phyloP scores from a whole-genome alignment of 768 basidiomycete species.

The Amanita brunnescens region DNA sequence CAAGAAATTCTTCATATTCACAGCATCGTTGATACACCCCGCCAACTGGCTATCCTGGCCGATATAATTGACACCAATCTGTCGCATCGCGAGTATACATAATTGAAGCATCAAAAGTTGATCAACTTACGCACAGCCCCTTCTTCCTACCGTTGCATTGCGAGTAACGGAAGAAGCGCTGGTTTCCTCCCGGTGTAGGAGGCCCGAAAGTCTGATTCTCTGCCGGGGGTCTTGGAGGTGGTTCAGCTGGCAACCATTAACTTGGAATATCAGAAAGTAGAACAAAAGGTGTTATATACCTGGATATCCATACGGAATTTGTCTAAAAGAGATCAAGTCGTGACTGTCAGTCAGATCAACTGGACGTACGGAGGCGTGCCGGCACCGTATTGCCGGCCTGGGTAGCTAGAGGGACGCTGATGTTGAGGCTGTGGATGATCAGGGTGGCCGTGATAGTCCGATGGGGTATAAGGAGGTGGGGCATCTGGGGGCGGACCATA shows the following conservation, averaged over 20 bases:
- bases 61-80: slow-evolving; percentile 89
- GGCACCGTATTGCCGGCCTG: slow-evolving; percentile 7
- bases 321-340: slow-evolving; percentile 9
- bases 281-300: not conserved
- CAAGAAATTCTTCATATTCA: slow-evolving; percentile 74
- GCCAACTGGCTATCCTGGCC: slow-evolving; percentile 56
- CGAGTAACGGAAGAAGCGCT: slow-evolving; percentile 75
- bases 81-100: slow-evolving; percentile 2
- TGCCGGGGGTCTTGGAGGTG: slow-evolving; percentile 46
- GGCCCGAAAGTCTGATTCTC: slow-evolving; percentile 58
- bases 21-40: slow-evolving; percentile 91
- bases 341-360: slow-evolving; percentile 9
- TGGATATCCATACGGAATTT: slow-evolving; percentile 12
- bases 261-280: not conserved
- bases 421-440: too few relatives aligned
- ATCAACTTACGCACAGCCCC: slow-evolving; percentile 65
- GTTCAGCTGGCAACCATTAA: slow-evolving; percentile 17
- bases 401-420: too few relatives aligned
- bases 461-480: not conserved
- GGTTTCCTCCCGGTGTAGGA: slow-evolving; percentile 37
- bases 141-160: slow-evolving; percentile 85
- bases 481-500: too few relatives aligned
- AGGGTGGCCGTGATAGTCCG: not conserved
- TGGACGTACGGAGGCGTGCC: slow-evolving; percentile 15
- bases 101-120: not conserved